Base-by-base conservation (phyloP, 306 rosid species). In the Cucumis hystrix region DNA sequence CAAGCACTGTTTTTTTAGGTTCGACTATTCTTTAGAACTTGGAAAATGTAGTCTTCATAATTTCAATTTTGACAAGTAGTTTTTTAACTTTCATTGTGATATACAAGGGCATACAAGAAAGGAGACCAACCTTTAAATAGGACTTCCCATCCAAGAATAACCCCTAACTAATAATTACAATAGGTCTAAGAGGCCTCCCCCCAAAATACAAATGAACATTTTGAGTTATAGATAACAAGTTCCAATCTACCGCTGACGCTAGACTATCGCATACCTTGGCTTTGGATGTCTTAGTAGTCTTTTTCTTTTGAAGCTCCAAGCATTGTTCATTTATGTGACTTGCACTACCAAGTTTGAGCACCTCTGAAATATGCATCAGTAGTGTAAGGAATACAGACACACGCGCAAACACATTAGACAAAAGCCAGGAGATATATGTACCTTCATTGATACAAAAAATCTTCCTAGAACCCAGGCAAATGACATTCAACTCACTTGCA, bases 361-460 rank as follows among this genome's bases (percentile, higher is more conserved):
- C 96, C 49, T 90, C 98, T 94, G 88, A 23, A 85, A 83, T 56
- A 64, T 73, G 82, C 40, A 68, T 66, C 81, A 76, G 67, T 55
- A 76, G 45, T 40, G 74, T 82, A 64, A 87, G 59, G 18, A 59
- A 65, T 11, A 77, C 16, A 51, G 30, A 83, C 12, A 83, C 12
- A 16, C 79, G 37, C 16, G 1, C 61, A 28, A 66, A 64, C 71
- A 17, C 43, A 40, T 79, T 65, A 51, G 54, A 77, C 33, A 14
- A 21, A 21, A 77, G 71, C 21, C 40, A 66, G 54, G 43, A 40
- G 47, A 79, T 61, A 62, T 51, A 56, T 78, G 79, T 80, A 92
- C 97, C 96, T 92, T 89, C 82, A 75, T 94, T 94, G 17, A 92
- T 88, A 85, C 98, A 94, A 64, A 92, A 93, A 79, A 84, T 92